phyloP scores from a whole-genome alignment of 176 grass and related monocot species.

The Bonia amplexicaulis region DNA sequence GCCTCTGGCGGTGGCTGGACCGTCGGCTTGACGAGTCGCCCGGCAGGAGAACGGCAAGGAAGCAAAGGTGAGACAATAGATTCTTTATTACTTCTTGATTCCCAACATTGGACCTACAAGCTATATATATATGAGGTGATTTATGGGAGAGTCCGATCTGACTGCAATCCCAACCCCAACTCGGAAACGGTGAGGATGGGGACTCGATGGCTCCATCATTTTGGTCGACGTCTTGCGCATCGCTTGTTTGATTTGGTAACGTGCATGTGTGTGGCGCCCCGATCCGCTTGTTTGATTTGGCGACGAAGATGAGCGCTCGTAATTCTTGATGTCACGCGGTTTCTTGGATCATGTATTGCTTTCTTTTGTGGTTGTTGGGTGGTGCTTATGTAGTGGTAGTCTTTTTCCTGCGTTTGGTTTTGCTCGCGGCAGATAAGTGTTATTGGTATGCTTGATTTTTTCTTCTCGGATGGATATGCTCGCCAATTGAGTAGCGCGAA shows the following conservation, averaged over 20 bases:
- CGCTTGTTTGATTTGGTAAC: neutral
- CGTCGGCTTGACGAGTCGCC: too few species aligned
- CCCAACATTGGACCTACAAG: too few species aligned
- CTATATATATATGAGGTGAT: too few species aligned
- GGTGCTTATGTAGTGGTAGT: neutral
- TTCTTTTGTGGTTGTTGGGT: neutral
- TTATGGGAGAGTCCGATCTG: too few species aligned
- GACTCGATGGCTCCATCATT: too few species aligned
- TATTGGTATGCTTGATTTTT: neutral
- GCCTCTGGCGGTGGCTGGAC: too few species aligned
- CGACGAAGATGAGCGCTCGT: neutral
- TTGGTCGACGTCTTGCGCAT: too few species aligned
- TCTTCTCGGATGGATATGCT: neutral
- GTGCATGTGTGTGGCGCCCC: neutral
- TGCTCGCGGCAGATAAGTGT: neutral
- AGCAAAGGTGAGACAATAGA: too few species aligned
- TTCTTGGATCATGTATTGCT: slow-evolving; percentile 6
- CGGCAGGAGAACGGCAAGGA: too few species aligned
- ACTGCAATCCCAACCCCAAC: too few species aligned
- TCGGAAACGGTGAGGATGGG: too few species aligned
- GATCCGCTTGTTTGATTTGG: slow-evolving; percentile 23
- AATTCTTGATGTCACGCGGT: slow-evolving; percentile 13
- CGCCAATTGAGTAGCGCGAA: slow-evolving; percentile 7
- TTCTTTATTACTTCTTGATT: too few species aligned
- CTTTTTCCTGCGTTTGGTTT: neutral